These are phyloP conservation scores for Hypomontagnella monticulosa DNA, from an alignment of 495 filamentous ascomycete species.

Conservation along the genomic window DNA sequence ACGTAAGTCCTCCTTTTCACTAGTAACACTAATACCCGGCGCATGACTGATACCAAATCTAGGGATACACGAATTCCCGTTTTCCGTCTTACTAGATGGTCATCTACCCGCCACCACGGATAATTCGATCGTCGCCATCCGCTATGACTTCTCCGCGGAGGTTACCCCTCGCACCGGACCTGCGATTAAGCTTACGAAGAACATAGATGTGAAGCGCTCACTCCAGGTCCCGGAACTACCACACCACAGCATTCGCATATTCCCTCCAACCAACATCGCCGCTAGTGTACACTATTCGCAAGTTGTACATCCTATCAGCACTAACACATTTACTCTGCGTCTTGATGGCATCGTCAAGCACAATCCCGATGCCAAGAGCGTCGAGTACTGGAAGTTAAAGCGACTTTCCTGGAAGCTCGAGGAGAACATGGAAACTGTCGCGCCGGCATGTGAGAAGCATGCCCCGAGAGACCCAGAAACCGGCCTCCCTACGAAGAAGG, in stretches of 20 bases:
- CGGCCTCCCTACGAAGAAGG: conserved; percentile 66
- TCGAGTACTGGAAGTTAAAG: conserved; percentile 84
- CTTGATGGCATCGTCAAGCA: conserved; percentile 80
- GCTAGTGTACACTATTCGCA: conserved; percentile 81
- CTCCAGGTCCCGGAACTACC: conserved; percentile 68
- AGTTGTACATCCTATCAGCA: conserved; percentile 87
- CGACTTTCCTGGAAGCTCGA: conserved; percentile 94
- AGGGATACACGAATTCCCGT: conserved; percentile 83
- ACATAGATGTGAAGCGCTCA: conserved; percentile 77
- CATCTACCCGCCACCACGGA: conserved; percentile 84
- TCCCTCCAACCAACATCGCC: conserved; percentile 93
- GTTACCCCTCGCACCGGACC: conserved; percentile 66
- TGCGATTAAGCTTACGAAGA: conserved; percentile 68
- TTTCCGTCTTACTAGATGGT: conserved; percentile 87
- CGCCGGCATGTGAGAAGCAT: conserved; percentile 84
- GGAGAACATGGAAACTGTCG: conserved; percentile 80
- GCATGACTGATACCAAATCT: conserved; percentile 33
- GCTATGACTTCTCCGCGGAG: conserved; percentile 83
- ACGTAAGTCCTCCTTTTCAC: conserved; percentile 54
- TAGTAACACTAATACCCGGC: not conserved
- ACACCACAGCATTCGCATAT: conserved; percentile 86
- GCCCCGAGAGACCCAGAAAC: conserved; percentile 66
- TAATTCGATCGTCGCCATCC: conserved; percentile 73
- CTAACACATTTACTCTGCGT: conserved; percentile 78
- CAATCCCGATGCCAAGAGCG: conserved; percentile 59